These are phyloP conservation scores for Salvia sclarea DNA, from an alignment of 305 asterid species.

Conservation along the genomic window DNA sequence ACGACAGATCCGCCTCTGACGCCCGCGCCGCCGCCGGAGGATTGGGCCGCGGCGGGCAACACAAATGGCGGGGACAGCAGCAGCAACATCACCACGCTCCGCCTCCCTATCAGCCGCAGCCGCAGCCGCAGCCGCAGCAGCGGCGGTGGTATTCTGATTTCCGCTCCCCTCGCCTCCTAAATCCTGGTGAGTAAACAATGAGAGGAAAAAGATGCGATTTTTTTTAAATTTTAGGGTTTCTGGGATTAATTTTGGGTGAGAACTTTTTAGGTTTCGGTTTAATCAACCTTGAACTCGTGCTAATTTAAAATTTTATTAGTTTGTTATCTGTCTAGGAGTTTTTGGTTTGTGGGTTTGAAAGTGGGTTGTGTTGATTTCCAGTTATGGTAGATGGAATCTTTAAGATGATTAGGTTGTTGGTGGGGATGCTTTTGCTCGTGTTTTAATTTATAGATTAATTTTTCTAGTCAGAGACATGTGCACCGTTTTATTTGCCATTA, in stretches of 20 bases:
- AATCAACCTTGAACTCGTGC: neutral
- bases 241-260: neutral
- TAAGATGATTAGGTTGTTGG: constrained; percentile 13
- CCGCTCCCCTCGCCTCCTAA: constrained; percentile 63
- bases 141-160: constrained; percentile 61
- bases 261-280: neutral
- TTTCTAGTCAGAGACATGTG: constrained; percentile 19
- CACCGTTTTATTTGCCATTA: neutral
- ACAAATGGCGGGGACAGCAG: constrained; percentile 67
- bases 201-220: neutral
- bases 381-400: constrained; percentile 1
- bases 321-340: neutral
- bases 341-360: constrained; percentile 25
- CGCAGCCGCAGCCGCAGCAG: constrained; percentile 38
- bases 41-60: constrained; percentile 33
- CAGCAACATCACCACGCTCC: constrained; percentile 48
- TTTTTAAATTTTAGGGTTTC: neutral
- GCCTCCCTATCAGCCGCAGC: constrained; percentile 44
- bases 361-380: constrained; percentile 7
- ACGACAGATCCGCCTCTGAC: constrained; percentile 45
- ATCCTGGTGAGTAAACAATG: constrained; percentile 62
- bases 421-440: constrained; percentile 17
- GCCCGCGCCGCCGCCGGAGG: constrained; percentile 44
- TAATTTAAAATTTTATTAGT: neutral
- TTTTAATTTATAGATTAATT: neutral